Conservation (phyloP, 345 rosid genomes). For the Corymbia maculata region DNA sequence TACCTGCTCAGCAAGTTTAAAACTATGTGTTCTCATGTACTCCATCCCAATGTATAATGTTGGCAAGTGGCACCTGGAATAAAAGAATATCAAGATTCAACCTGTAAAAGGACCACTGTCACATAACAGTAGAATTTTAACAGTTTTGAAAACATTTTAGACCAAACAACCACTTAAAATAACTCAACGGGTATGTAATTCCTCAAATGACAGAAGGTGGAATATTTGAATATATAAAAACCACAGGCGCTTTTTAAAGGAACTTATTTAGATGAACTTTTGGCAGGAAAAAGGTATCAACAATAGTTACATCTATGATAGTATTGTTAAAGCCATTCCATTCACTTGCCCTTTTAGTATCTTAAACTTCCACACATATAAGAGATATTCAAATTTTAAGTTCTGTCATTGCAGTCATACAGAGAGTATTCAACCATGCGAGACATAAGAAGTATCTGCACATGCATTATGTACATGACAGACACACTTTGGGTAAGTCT, state of each 20-base stretch:
- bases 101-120: constrained; percentile 51
- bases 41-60: constrained; percentile 97
- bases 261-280: background rate
- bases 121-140: constrained; percentile 37
- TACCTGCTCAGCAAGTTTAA: constrained; percentile 98
- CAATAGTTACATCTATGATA: background rate
- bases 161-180: background rate
- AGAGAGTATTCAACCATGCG: background rate
- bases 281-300: background rate
- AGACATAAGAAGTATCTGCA: background rate
- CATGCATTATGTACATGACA: background rate
- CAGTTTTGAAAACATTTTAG: constrained; percentile 1
- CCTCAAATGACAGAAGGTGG: background rate
- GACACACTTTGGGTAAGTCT: background rate
- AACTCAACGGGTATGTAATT: background rate
- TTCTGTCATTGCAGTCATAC: background rate
- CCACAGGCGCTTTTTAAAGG: background rate
- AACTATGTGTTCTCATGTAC: constrained; percentile 95
- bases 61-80: constrained; percentile 97
- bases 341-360: background rate
- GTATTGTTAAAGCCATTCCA: background rate
- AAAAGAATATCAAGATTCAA: constrained; percentile 69
- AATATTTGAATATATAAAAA: background rate
- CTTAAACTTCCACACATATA: background rate
- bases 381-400: background rate